Evolutionary conservation across 78 protist genomes (phyloP).

Genomic region (Mantamonas sphyraenae): DNA sequence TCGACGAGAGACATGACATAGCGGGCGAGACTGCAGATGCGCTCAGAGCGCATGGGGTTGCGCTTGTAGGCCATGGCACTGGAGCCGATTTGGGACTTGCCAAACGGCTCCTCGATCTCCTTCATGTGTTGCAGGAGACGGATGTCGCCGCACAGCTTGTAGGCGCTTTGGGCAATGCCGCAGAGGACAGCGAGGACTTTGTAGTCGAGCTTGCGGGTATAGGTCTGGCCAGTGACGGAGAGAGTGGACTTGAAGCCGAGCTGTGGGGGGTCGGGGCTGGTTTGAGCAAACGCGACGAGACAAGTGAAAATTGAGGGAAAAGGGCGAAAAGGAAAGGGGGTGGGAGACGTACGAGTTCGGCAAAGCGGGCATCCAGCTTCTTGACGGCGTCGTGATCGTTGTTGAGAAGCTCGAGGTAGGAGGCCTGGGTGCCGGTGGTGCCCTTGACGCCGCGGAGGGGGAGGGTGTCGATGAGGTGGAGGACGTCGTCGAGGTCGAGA

Average conservation of each 20-base stretch:
- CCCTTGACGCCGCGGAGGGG: constrained; percentile 62
- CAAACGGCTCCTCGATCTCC: constrained; percentile 65
- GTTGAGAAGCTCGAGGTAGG: constrained; percentile 42
- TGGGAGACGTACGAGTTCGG: no score
- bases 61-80: constrained; percentile 66
- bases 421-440: constrained; percentile 66
- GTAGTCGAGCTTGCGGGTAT: constrained; percentile 43
- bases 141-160: constrained; percentile 53
- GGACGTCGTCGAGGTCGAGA: constrained; percentile 25
- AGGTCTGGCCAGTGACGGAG: constrained; percentile 48
- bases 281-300: no score
- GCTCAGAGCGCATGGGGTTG: constrained; percentile 56
- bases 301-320: no score
- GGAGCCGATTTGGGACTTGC: constrained; percentile 41
- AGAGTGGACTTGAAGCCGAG: constrained; percentile 15
- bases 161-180: constrained; percentile 20
- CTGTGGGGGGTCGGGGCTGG: no score
- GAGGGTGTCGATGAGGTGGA: not conserved
- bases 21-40: constrained; percentile 40
- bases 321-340: no score
- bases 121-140: constrained; percentile 39
- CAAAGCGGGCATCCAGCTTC: constrained; percentile 20
- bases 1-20: constrained; percentile 26
- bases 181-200: constrained; percentile 5
- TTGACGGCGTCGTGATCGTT: constrained; percentile 32